Percentiles rank a stretch among this genome's conserved stretches.
These are phyloP conservation scores for Lactarius indigo DNA, from an alignment of 768 basidiomycete genomes.

Conservation along the genomic window DNA sequence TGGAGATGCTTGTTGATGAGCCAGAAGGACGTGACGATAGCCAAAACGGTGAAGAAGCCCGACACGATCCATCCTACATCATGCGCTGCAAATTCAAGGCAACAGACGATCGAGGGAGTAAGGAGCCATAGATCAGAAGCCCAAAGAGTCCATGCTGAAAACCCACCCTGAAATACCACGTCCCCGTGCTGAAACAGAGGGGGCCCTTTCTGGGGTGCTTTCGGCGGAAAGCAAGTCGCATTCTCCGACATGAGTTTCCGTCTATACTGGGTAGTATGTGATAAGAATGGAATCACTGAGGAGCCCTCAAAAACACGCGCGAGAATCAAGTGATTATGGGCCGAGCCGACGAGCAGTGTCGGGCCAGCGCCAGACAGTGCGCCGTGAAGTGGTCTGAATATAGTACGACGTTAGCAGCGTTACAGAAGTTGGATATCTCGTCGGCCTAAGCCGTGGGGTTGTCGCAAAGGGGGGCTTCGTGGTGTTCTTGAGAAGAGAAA, in stretches of 20 bases:
- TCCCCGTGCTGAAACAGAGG: slow-evolving; percentile 61
- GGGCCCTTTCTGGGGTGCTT: slow-evolving; percentile 44
- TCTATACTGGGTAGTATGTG: background rate
- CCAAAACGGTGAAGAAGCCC: slow-evolving; percentile 54
- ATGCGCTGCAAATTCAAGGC: slow-evolving; percentile 41
- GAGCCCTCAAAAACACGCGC: background rate
- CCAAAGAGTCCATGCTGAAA: background rate
- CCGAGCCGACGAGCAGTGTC: slow-evolving; percentile 2
- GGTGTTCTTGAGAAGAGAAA: background rate
- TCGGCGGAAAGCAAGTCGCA: slow-evolving; percentile 38
- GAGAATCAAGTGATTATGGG: slow-evolving; percentile 12
- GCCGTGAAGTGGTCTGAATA: background rate
- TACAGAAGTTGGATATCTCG: background rate
- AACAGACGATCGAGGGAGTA: background rate
- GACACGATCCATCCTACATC: slow-evolving; percentile 72
- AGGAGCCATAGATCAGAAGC: background rate
- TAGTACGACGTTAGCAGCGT: background rate
- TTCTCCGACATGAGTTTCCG: slow-evolving; percentile 20
- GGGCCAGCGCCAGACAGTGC: background rate
- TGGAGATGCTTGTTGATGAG: slow-evolving; percentile 68
- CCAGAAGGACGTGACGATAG: slow-evolving; percentile 62
- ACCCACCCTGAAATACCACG: slow-evolving; percentile 56
- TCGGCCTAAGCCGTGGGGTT: background rate
- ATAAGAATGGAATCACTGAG: background rate
- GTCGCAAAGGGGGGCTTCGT: background rate